phyloP scores from a whole-genome alignment of 768 basidiomycete species.

The Russula griseocarnosa region DNA sequence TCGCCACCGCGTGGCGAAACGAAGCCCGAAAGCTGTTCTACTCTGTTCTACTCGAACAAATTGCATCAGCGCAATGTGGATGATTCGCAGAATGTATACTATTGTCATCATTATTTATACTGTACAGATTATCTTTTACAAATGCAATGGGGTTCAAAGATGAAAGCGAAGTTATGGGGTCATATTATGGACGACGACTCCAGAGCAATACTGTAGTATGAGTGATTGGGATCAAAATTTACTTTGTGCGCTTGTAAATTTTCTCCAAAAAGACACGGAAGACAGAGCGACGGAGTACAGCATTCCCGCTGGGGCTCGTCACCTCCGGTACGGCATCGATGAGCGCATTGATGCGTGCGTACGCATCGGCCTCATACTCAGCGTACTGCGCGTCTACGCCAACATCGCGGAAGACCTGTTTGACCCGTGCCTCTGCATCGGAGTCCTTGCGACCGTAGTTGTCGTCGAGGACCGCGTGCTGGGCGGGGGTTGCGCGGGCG shows the following conservation, averaged over 20 bases:
- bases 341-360: conserved; percentile 58
- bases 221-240: not conserved
- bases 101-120: not conserved
- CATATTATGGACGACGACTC: not conserved
- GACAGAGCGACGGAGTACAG: conserved; percentile 56
- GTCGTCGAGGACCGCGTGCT: conserved; percentile 56
- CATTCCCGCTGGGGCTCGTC: conserved; percentile 33
- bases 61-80: not conserved
- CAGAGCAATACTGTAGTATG: not conserved
- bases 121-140: not conserved
- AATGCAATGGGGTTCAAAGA: not conserved
- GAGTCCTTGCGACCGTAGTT: conserved; percentile 63
- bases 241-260: conserved; percentile 65
- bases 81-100: not conserved
- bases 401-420: conserved; percentile 67
- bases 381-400: conserved; percentile 64
- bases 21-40: no score
- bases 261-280: conserved; percentile 86
- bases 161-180: not conserved
- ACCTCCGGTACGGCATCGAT: conserved; percentile 73
- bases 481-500: conserved; percentile 48
- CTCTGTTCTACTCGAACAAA: not conserved
- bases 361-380: conserved; percentile 74
- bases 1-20: no score
- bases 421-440: conserved; percentile 55